These are phyloP conservation scores for Botrytis pseudocinerea DNA, from an alignment of 2,329 filamentous ascomycete species.

Conservation along the genomic window DNA sequence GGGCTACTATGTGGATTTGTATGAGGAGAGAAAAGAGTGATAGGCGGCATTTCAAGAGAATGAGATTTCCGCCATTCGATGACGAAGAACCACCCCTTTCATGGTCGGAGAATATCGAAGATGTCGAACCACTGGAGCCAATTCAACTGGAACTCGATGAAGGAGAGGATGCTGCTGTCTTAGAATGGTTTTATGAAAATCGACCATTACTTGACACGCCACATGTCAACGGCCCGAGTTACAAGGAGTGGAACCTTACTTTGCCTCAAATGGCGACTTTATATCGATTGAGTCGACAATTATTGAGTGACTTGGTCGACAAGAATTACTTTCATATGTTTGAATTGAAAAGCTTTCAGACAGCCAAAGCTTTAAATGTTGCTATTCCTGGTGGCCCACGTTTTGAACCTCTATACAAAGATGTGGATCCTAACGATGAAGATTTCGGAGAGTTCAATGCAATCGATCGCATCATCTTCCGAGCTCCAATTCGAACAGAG, in stretches of 20 bases:
- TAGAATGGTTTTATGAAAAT: slow-evolving; percentile 98
- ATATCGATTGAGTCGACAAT: slow-evolving; percentile 85
- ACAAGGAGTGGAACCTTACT: slow-evolving; percentile 91
- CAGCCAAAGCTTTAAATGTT: slow-evolving; percentile 94
- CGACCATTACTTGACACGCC: slow-evolving; percentile 84
- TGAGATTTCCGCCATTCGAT: slow-evolving; percentile 98
- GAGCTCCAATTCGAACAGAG: slow-evolving; percentile 90
- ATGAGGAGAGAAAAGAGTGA: slow-evolving; percentile 99
- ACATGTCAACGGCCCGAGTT: slow-evolving; percentile 95
- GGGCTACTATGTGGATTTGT: slow-evolving; percentile 98
- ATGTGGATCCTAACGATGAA: slow-evolving; percentile 97
- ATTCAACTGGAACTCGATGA: slow-evolving; percentile 99
- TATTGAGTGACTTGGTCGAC: slow-evolving; percentile 89
- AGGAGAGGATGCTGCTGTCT: slow-evolving; percentile 84
- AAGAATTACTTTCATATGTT: slow-evolving; percentile 99
- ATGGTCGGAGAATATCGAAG: slow-evolving; percentile 98
- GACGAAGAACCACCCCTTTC: slow-evolving; percentile 97
- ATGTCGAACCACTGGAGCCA: slow-evolving; percentile 94
- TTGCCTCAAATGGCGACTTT: slow-evolving; percentile 95
- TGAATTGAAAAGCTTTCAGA: slow-evolving; percentile 90
- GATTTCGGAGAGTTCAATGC: slow-evolving; percentile 99
- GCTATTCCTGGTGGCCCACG: slow-evolving; percentile 95
- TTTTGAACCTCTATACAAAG: slow-evolving; percentile 97
- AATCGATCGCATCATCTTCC: slow-evolving; percentile 98
- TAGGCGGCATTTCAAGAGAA: slow-evolving; percentile 92